These are phyloP conservation scores for Entomortierella parvispora DNA, from an alignment of 192 early-diverging fungal genomes.

Conservation along the genomic window DNA sequence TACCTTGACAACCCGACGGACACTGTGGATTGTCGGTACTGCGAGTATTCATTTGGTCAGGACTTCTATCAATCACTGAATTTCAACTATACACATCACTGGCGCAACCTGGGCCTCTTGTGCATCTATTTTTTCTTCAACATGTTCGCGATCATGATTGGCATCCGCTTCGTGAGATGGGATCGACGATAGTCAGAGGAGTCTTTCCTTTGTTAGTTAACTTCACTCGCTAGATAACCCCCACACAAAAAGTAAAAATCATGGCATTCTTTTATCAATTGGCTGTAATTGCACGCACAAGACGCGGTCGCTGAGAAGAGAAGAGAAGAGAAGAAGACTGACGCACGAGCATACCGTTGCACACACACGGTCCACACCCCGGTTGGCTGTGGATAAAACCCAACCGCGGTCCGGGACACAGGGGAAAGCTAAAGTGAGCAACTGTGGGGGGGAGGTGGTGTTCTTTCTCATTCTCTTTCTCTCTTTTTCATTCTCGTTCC, in stretches of 20 bases:
- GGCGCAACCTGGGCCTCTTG: constrained; percentile 78
- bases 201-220: too few relatives aligned
- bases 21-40: constrained; percentile 71
- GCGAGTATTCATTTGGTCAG: constrained; percentile 64
- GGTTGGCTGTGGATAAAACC: constrained; percentile 1
- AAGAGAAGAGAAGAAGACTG: too few relatives aligned
- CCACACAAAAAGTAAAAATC: too few relatives aligned
- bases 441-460: too few relatives aligned
- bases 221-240: too few relatives aligned
- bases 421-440: too few relatives aligned
- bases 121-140: constrained; percentile 68
- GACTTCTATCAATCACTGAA: constrained; percentile 65
- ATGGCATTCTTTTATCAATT: too few relatives aligned
- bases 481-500: not conserved
- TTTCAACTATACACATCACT: constrained; percentile 61
- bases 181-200: constrained; percentile 34
- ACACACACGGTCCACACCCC: too few relatives aligned
- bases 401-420: too few relatives aligned
- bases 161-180: constrained; percentile 46
- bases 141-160: constrained; percentile 46
- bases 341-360: too few relatives aligned
- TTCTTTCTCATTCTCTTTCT: not conserved
- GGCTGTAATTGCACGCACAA: too few relatives aligned
- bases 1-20: constrained; percentile 66
- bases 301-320: too few relatives aligned